Percentiles rank a stretch among this genome's conserved stretches.
phyloP scores from a whole-genome alignment of 805 yeast species.

The Saturnispora kantuleensis region DNA sequence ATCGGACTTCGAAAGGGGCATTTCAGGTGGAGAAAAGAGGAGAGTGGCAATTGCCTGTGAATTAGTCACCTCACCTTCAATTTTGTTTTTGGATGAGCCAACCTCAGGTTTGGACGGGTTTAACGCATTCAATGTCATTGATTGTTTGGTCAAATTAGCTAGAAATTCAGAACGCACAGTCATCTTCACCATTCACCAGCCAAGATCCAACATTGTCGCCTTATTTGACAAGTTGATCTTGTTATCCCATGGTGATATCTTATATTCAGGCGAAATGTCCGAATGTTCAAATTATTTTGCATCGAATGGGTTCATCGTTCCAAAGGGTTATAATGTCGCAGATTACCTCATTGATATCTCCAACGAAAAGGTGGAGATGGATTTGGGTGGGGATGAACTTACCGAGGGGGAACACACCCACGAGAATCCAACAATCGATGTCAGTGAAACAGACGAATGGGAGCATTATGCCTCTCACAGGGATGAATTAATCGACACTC shows the following conservation, averaged over 20 bases:
- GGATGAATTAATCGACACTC: slow-evolving; percentile 44
- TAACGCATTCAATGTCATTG: slow-evolving; percentile 87
- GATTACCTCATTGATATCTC: slow-evolving; percentile 90
- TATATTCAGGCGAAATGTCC: slow-evolving; percentile 79
- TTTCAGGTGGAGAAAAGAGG: slow-evolving; percentile 87
- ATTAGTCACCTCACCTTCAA: slow-evolving; percentile 78
- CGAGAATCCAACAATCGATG: slow-evolving; percentile 20
- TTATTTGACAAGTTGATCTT: slow-evolving; percentile 75
- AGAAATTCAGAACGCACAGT: slow-evolving; percentile 77
- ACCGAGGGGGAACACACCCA: slow-evolving; percentile 18
- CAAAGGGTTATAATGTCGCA: slow-evolving; percentile 85
- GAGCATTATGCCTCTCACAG: slow-evolving; percentile 76
- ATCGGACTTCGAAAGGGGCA: slow-evolving; percentile 81
- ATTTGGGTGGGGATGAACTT: slow-evolving; percentile 8
- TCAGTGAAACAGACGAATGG: slow-evolving; percentile 59
- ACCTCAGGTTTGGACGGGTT: slow-evolving; percentile 93
- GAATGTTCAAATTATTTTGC: slow-evolving; percentile 69
- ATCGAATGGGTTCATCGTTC: slow-evolving; percentile 70
- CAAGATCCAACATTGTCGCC: slow-evolving; percentile 90
- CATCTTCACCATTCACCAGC: slow-evolving; percentile 92
- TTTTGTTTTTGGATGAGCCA: slow-evolving; percentile 81
- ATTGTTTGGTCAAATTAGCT: slow-evolving; percentile 70
- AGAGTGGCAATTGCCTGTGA: slow-evolving; percentile 93
- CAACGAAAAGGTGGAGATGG: slow-evolving; percentile 35
- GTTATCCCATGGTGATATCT: slow-evolving; percentile 74